A percentile compares a stretch with the other conserved stretches of the same genome.
These are phyloP conservation scores for Centrapalus pauciflorus DNA, from an alignment of 129 eudicot genomes.

Conservation along the genomic window DNA sequence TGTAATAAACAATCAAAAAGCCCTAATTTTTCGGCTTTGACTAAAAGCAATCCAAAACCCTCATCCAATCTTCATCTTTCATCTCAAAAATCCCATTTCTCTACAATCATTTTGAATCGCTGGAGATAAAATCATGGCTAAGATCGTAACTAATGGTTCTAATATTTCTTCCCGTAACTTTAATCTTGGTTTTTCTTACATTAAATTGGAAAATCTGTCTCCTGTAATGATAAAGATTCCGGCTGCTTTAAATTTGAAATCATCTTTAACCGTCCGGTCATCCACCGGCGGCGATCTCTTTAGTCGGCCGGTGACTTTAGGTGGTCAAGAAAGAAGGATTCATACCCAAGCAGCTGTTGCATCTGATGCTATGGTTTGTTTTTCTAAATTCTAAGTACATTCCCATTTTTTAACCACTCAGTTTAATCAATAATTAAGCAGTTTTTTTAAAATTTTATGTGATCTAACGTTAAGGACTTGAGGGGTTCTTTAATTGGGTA, in stretches of 20 bases:
- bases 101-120: neutral
- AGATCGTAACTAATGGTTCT: conserved; percentile 17
- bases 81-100: conserved; percentile 6
- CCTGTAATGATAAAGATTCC: conserved; percentile 28
- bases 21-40: conserved; percentile 15
- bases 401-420: neutral
- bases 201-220: conserved; percentile 4
- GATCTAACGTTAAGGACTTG: neutral
- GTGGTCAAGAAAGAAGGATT: conserved; percentile 9
- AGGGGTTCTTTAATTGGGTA: neutral
- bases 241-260: neutral
- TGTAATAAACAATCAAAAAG: conserved; percentile 13
- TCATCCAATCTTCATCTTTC: neutral
- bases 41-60: conserved; percentile 21
- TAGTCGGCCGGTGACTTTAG: conserved; percentile 25
- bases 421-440: neutral
- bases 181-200: conserved; percentile 22
- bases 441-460: neutral
- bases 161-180: conserved; percentile 16
- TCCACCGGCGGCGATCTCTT: conserved; percentile 23
- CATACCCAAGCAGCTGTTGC: conserved; percentile 13
- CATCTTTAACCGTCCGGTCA: conserved; percentile 11
- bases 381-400: neutral
- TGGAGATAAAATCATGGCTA: conserved; percentile 16
- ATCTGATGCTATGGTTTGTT: conserved; percentile 22